Evolutionary conservation across 441 rosid species (phyloP).

Genomic region (Gossypium davidsonii): DNA sequence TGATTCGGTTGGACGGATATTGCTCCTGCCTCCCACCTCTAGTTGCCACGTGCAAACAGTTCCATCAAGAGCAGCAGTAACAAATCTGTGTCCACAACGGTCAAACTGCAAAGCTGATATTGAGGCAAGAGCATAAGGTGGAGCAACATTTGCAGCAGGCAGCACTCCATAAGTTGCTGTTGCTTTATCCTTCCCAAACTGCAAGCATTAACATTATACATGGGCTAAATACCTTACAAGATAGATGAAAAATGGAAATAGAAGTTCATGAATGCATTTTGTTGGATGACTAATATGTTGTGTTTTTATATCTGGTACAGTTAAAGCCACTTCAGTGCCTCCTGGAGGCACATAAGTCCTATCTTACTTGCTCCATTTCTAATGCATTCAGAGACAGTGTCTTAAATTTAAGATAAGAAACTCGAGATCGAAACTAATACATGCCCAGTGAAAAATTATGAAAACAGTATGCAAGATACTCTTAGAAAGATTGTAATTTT

Average conservation of each 20-base stretch:
- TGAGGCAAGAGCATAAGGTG: conserved; percentile 88
- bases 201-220: conserved; percentile 27
- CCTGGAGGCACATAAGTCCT: background rate
- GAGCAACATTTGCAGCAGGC: conserved; percentile 83
- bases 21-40: conserved; percentile 94
- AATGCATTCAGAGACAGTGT: background rate
- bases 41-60: conserved; percentile 91
- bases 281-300: background rate
- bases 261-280: conserved; percentile 1
- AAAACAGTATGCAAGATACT: background rate
- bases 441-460: background rate
- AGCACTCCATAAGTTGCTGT: conserved; percentile 88
- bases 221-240: conserved; percentile 20
- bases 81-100: conserved; percentile 87
- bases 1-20: conserved; percentile 72
- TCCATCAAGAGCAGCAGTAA: conserved; percentile 85
- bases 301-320: background rate
- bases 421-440: background rate
- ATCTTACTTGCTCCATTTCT: background rate
- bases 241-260: conserved; percentile 12
- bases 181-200: conserved; percentile 81
- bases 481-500: conserved; percentile 1
- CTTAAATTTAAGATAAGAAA: conserved; percentile 1
- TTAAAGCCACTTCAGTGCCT: background rate
- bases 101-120: conserved; percentile 82